Evolutionary conservation across 1,139 yeast species (phyloP), one percentile per base, ranked within the genome.

Genomic region (Saccharomycopsis hybrid): DNA sequence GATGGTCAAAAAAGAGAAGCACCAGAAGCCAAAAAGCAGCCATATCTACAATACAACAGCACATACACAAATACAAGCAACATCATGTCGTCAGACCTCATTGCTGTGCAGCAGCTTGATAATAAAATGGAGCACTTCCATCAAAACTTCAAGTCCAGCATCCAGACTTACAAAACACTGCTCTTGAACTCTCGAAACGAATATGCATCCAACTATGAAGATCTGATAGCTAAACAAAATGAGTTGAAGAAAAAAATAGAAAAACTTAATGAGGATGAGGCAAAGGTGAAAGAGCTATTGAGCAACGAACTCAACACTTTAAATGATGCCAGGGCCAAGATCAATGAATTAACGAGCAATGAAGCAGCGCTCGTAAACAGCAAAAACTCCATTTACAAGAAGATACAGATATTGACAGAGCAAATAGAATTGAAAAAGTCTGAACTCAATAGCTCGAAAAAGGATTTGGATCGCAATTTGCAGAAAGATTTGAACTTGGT

Each of bases 401-500:
- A 68, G 38, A 65, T 73, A 1, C 59, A 59, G 5, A 56, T 57
- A n/a, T 52, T 69, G 36, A 58, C 63, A n/a, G 50, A 54, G 1
- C 63, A 63, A 25, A 60, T 67, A 1, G 56, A 56, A 18, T 48
- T 53, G 7, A 55, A 67, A 29, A 60, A 61, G 32, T 57, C 57
- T 18, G 58, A 60, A 31, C 57, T 64, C 33, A 51, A 54, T n/a
- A 56, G 50, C 7, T 58, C 61, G 4, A 60, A 60, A 44, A 55
- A 53, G 44, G 56, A 58, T 40, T 52, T 68, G 46, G 58, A 59
- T 41, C 59, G 59, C 11, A 71, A 70, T 53, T 56, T 61, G 30
- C 60, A 63, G 30, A 62, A 63, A 29, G 78, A 74, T 50, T 60
- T 64, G 49, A 70, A 69, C 3, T 71, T 73, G 48, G 65, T 76